Conservation (phyloP, 352 stramenopile genomes). For the Phytophthora palmivora region DNA sequence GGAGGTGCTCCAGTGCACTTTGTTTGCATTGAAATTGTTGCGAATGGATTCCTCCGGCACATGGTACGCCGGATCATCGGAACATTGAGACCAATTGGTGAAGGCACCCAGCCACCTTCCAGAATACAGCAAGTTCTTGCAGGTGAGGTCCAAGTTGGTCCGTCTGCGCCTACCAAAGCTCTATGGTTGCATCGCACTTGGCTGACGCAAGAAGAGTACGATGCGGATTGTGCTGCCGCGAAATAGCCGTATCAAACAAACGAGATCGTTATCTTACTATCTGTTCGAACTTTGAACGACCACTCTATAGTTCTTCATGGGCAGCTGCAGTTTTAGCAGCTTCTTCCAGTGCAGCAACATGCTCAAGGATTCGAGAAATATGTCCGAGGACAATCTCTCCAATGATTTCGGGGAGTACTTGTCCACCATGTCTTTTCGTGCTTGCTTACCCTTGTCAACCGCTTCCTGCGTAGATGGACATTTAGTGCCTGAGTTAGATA, state of each 20-base stretch:
- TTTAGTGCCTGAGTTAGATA: neutral
- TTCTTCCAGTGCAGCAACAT: constrained; percentile 38
- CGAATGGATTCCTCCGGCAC: constrained; percentile 87
- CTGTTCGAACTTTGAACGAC: neutral
- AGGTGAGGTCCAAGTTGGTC: constrained; percentile 55
- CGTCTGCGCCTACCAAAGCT: constrained; percentile 76
- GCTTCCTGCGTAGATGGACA: constrained; percentile 48
- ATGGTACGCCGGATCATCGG: constrained; percentile 90
- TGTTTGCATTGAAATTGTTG: constrained; percentile 84
- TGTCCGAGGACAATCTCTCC: constrained; percentile 71
- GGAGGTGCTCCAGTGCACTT: constrained; percentile 58
- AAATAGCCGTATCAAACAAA: constrained; percentile 17
- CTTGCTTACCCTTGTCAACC: constrained; percentile 66
- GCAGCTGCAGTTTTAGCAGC: constrained; percentile 8
- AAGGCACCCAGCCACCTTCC: constrained; percentile 60
- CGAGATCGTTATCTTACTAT: neutral
- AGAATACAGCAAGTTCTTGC: constrained; percentile 77
- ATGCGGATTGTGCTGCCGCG: constrained; percentile 50
- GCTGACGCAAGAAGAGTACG: constrained; percentile 79
- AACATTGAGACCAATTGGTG: constrained; percentile 79
- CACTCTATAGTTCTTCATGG: constrained; percentile 67
- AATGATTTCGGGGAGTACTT: constrained; percentile 86
- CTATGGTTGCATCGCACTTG: constrained; percentile 89
- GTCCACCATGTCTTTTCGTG: constrained; percentile 82
- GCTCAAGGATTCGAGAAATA: constrained; percentile 66